These are phyloP conservation scores for Penicillium sp. DNA, from an alignment of 2,329 filamentous ascomycete species.

Conservation along the genomic window DNA sequence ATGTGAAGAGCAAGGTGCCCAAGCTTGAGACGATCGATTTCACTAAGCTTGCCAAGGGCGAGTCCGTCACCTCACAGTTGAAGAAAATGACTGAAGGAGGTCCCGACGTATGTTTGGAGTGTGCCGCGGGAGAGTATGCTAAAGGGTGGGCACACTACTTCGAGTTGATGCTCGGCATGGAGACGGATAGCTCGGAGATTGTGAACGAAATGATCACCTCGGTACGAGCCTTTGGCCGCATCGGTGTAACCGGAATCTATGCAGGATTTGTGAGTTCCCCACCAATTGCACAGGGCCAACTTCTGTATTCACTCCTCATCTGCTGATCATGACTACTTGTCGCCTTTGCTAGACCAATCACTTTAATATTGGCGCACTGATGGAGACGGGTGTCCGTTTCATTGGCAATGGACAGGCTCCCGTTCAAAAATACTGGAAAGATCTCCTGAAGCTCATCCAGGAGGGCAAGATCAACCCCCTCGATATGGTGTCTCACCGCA, in stretches of 20 bases:
- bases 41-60: constrained; percentile 54
- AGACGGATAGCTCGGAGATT: constrained; percentile 71
- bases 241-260: constrained; percentile 69
- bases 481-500: constrained; percentile 73
- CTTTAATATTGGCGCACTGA: constrained; percentile 74
- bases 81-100: constrained; percentile 70
- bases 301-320: too few relatives aligned
- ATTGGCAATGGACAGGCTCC: constrained; percentile 64
- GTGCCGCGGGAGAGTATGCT: constrained; percentile 57
- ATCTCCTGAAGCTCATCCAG: constrained; percentile 59
- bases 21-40: constrained; percentile 66
- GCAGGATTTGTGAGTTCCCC: constrained; percentile 49
- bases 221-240: constrained; percentile 55
- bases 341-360: constrained; percentile 48
- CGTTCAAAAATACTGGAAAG: constrained; percentile 76
- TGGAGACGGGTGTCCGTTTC: constrained; percentile 75
- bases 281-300: not conserved
- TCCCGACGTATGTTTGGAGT: constrained; percentile 69
- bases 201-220: constrained; percentile 52
- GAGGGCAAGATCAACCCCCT: constrained; percentile 57
- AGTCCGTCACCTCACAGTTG: constrained; percentile 63
- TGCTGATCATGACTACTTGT: not conserved
- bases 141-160: constrained; percentile 58
- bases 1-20: constrained; percentile 58
- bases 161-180: constrained; percentile 58